Evolutionary conservation across 2,329 filamentous ascomycete genomes (phyloP).

Genomic region (Coniochaeta sp.): DNA sequence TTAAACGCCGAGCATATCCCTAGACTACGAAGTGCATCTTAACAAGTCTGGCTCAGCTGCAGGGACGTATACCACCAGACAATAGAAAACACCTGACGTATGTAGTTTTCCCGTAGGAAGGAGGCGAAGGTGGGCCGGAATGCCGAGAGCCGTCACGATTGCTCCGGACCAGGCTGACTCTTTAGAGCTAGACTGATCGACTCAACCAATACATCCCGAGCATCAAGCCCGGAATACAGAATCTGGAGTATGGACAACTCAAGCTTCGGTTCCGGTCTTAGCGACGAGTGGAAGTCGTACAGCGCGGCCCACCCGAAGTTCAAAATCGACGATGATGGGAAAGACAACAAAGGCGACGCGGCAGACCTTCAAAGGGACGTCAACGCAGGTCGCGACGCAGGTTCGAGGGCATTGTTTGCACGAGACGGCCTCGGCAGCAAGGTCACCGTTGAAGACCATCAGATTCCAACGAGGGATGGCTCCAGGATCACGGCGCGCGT

Average conservation of each 20-base stretch:
- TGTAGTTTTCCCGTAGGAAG: too few relatives aligned
- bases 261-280: not conserved
- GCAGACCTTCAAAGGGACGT: not conserved
- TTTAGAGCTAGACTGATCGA: too few relatives aligned
- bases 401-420: not conserved
- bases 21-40: too few relatives aligned
- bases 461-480: conserved; percentile 13
- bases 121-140: not conserved
- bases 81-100: too few relatives aligned
- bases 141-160: not conserved
- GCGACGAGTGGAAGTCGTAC: not conserved
- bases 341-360: not conserved
- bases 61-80: too few relatives aligned
- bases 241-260: not conserved
- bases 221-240: too few relatives aligned
- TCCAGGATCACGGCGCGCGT: conserved; percentile 7
- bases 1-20: too few relatives aligned
- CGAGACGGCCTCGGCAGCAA: conserved; percentile 1
- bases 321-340: not conserved
- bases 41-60: too few relatives aligned
- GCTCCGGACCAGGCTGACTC: not conserved
- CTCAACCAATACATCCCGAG: too few relatives aligned
- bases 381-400: not conserved
- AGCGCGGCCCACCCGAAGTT: not conserved
- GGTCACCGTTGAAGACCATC: conserved; percentile 1